phyloP scores from a whole-genome alignment of 2,329 filamentous ascomycete genomes.

The Chaetomiaceae sp. region DNA sequence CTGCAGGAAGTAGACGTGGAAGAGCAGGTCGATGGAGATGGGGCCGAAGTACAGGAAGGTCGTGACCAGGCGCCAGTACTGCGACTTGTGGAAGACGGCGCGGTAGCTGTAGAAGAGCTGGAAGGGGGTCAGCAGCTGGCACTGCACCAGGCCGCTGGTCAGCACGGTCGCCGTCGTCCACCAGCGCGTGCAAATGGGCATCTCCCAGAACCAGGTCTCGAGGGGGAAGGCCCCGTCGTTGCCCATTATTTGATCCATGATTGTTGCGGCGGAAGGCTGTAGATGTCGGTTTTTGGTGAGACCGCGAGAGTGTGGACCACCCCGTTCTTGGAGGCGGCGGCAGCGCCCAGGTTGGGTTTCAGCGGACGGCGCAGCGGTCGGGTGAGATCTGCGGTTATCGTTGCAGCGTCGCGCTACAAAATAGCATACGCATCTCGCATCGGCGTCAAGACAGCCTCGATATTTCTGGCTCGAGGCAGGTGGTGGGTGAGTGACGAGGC shows the following conservation, averaged over 20 bases:
- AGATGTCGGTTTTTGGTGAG: too few species aligned
- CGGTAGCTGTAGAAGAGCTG: slow-evolving; percentile 96
- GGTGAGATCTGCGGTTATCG: slow-evolving; percentile 4
- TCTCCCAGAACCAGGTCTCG: slow-evolving; percentile 98
- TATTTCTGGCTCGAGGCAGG: too few species aligned
- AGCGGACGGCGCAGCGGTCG: background rate
- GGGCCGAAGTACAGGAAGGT: slow-evolving; percentile 98
- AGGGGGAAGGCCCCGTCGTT: slow-evolving; percentile 66
- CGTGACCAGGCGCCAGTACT: slow-evolving; percentile 96
- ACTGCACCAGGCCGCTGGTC: slow-evolving; percentile 86
- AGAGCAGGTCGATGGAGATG: slow-evolving; percentile 86
- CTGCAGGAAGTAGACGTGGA: slow-evolving; percentile 97
- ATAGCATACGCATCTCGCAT: background rate
- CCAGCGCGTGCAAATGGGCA: slow-evolving; percentile 91
- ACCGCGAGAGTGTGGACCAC: too few species aligned
- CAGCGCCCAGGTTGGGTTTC: background rate
- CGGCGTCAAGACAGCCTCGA: background rate
- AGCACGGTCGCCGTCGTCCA: slow-evolving; percentile 92
- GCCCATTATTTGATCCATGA: slow-evolving; percentile 53
- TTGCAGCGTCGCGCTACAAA: background rate
- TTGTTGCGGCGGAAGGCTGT: background rate
- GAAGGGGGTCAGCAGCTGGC: slow-evolving; percentile 84
- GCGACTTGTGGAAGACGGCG: slow-evolving; percentile 83
- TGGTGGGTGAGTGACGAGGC: background rate
- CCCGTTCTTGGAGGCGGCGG: background rate